A percentile compares a stretch with the other conserved stretches of the same genome.
Evolutionary conservation across 2,329 filamentous ascomycete species (phyloP).

Genomic region (Aspergillus sergii): DNA sequence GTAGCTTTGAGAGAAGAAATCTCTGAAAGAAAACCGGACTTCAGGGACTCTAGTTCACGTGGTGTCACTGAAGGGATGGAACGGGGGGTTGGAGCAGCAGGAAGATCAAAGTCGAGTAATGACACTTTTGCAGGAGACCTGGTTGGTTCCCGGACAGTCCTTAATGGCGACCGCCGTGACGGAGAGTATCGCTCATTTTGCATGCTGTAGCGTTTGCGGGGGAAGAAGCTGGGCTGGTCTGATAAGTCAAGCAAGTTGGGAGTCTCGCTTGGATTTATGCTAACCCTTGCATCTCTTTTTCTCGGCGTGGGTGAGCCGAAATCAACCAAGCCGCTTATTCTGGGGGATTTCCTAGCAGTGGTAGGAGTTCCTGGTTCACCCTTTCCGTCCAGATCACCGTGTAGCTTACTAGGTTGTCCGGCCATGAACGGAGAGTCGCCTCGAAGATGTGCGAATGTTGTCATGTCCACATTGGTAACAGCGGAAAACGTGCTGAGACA

Average conservation of each 20-base stretch:
- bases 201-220: slow-evolving; percentile 51
- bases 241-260: slow-evolving; percentile 89
- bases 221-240: slow-evolving; percentile 67
- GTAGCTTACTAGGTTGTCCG: slow-evolving; percentile 37
- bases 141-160: slow-evolving; percentile 39
- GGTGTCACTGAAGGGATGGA: slow-evolving; percentile 90
- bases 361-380: slow-evolving; percentile 48
- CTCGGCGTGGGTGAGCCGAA: slow-evolving; percentile 53
- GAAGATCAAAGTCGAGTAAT: slow-evolving; percentile 87
- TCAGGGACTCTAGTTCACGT: slow-evolving; percentile 87
- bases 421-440: slow-evolving; percentile 61
- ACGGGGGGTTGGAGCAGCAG: slow-evolving; percentile 88
- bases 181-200: slow-evolving; percentile 40
- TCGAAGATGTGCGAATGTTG: slow-evolving; percentile 74
- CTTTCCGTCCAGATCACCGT: slow-evolving; percentile 18
- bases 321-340: slow-evolving; percentile 34
- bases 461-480: slow-evolving; percentile 75
- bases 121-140: slow-evolving; percentile 60
- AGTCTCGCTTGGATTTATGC: slow-evolving; percentile 57
- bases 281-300: slow-evolving; percentile 47
- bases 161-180: slow-evolving; percentile 48
- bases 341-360: slow-evolving; percentile 46
- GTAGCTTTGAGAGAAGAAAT: slow-evolving; percentile 94
- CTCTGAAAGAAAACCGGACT: slow-evolving; percentile 86
- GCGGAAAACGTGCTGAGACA: slow-evolving; percentile 85